phyloP scores from a whole-genome alignment of 1,284 basidiomycete species.

The Ceratobasidium sp. region DNA sequence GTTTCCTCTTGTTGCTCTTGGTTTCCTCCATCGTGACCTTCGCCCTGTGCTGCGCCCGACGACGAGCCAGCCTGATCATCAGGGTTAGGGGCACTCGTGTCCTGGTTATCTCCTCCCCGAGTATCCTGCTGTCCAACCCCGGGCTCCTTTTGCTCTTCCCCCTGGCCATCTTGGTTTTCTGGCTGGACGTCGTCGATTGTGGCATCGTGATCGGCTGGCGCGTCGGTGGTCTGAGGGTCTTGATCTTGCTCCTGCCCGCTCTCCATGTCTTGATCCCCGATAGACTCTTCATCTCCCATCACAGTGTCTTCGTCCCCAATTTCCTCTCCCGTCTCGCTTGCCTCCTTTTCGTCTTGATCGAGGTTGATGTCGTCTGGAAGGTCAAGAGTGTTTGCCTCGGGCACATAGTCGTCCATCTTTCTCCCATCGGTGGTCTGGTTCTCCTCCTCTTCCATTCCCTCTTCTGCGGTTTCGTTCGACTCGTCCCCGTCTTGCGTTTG shows the following conservation, averaged over 20 bases:
- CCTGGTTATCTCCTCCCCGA: conserved; percentile 38
- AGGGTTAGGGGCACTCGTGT: conserved; percentile 44
- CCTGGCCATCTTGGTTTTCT: conserved; percentile 39
- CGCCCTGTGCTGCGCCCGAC: conserved; percentile 41
- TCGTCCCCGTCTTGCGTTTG: conserved; percentile 49
- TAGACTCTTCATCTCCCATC: conserved; percentile 45
- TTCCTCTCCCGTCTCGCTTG: conserved; percentile 51
- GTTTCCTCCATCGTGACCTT: conserved; percentile 44
- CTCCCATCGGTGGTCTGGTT: conserved; percentile 60
- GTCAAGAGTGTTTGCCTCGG: conserved; percentile 79
- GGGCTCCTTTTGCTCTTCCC: conserved; percentile 40
- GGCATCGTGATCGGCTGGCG: conserved; percentile 43
- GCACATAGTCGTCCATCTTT: conserved; percentile 73
- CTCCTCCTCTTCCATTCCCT: conserved; percentile 53
- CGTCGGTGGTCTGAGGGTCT: conserved; percentile 44
- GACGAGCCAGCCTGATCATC: conserved; percentile 43
- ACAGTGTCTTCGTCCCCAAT: conserved; percentile 53
- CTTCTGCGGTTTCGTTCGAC: conserved; percentile 49
- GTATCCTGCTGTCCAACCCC: conserved; percentile 46
- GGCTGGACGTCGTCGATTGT: conserved; percentile 44
- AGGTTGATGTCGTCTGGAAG: conserved; percentile 84
- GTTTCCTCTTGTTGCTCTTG: conserved; percentile 32
- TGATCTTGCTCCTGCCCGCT: conserved; percentile 43
- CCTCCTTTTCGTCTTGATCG: conserved; percentile 54
- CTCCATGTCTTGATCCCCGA: not conserved